These are phyloP conservation scores for Theobroma grandiflorum DNA, from an alignment of 441 rosid species.

Conservation along the genomic window DNA sequence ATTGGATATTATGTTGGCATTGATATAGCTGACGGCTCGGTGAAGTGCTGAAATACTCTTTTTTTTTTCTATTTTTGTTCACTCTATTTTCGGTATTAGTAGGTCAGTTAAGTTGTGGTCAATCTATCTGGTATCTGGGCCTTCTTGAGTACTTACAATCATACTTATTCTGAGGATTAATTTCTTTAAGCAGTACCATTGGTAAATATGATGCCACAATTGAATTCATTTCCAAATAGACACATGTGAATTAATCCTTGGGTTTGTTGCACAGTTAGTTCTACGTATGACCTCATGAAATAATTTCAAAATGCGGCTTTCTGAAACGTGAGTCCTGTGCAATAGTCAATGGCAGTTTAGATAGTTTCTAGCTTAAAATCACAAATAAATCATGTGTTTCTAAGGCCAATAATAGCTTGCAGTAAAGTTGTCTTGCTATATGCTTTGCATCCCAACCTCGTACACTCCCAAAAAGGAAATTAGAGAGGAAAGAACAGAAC, in stretches of 20 bases:
- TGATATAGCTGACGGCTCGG: constrained; percentile 99
- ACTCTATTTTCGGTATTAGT: neutral
- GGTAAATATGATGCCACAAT: neutral
- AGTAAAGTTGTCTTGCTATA: neutral
- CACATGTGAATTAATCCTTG: neutral
- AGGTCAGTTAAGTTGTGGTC: neutral
- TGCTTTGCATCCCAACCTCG: neutral
- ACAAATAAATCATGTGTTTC: neutral
- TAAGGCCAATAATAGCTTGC: neutral
- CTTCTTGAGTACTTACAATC: neutral
- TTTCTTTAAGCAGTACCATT: neutral
- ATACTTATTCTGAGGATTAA: constrained; percentile 7
- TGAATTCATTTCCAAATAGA: neutral
- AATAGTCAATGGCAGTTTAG: neutral
- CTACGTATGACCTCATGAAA: neutral
- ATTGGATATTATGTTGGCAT: constrained; percentile 93
- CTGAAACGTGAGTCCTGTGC: neutral
- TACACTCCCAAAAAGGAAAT: neutral
- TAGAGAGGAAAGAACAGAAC: neutral
- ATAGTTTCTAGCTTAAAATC: neutral
- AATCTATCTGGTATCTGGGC: neutral
- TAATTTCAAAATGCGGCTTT: neutral
- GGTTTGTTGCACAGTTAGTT: constrained; percentile 13
- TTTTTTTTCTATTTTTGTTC: neutral
- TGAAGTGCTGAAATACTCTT: constrained; percentile 38